Evolutionary conservation across 75 land plant genomes (phyloP).

Genomic region (Cupressus sempervirens): DNA sequence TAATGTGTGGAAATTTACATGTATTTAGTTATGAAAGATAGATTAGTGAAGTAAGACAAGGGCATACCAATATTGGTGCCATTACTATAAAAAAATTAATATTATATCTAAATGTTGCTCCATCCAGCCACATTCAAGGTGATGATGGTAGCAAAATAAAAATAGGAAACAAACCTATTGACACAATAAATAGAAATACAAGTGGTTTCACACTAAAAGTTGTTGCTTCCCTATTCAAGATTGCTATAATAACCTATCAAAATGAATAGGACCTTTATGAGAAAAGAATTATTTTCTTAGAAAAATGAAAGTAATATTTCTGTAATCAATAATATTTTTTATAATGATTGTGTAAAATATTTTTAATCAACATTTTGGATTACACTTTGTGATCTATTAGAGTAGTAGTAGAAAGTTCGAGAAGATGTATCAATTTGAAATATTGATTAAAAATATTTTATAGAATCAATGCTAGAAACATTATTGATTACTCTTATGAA

Average conservation of each 20-base stretch:
- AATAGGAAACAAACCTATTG: conserved; percentile 81
- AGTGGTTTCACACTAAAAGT: conserved; percentile 63
- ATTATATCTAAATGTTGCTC: conserved; percentile 92
- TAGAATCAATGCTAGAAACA: no score
- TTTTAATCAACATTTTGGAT: no score
- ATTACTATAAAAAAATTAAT: conserved; percentile 72
- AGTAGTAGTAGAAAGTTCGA: no score
- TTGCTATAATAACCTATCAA: conserved; percentile 63
- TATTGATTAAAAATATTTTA: no score
- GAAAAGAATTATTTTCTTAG: background rate
- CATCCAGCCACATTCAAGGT: conserved; percentile 95
- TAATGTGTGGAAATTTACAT: conserved; percentile 29
- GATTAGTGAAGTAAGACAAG: conserved; percentile 74
- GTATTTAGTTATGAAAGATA: conserved; percentile 59
- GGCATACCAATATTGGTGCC: conserved; percentile 67
- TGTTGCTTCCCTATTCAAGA: conserved; percentile 65
- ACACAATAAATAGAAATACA: conserved; percentile 69
- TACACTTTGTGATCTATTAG: no score
- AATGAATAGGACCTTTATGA: conserved; percentile 10
- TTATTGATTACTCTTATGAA: no score
- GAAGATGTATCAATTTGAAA: no score
- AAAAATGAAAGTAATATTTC: background rate
- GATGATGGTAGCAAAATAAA: conserved; percentile 77
- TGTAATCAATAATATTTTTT: no score
- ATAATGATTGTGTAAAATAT: no score